phyloP scores from a whole-genome alignment of 148 eudicot genomes.

The Rhododendron ovatum region DNA sequence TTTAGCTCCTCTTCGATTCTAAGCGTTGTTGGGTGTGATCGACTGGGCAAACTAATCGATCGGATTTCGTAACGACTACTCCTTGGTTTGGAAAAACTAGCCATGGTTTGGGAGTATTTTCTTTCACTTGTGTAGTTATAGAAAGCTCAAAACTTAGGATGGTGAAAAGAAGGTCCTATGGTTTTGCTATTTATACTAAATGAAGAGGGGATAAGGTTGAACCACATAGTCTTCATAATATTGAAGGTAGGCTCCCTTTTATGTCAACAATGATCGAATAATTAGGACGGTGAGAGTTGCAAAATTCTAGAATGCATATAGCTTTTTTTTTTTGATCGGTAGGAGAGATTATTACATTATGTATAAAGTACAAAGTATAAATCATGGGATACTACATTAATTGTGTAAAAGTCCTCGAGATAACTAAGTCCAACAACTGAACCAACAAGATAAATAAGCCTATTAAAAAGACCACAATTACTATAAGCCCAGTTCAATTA shows the following conservation, averaged over 20 bases:
- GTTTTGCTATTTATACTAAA: neutral
- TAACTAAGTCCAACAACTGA: too few species aligned
- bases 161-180: neutral
- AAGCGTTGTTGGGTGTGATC: conserved; percentile 14
- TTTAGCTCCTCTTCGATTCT: conserved; percentile 17
- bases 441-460: too few species aligned
- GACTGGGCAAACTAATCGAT: conserved; percentile 18
- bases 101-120: neutral
- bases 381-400: too few species aligned
- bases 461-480: too few species aligned
- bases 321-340: too few species aligned
- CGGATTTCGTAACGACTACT: conserved; percentile 7
- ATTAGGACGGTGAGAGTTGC: neutral
- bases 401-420: too few species aligned
- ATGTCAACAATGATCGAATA: neutral
- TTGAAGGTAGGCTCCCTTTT: neutral
- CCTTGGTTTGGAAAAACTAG: neutral
- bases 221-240: neutral
- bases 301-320: too few species aligned
- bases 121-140: neutral
- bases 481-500: too few species aligned
- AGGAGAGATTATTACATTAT: too few species aligned
- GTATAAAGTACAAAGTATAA: too few species aligned
- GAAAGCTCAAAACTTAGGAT: neutral
- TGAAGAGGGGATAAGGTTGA: neutral